Conservation (phyloP, 768 basidiomycete species). For the Boletus pseudopeckii region DNA sequence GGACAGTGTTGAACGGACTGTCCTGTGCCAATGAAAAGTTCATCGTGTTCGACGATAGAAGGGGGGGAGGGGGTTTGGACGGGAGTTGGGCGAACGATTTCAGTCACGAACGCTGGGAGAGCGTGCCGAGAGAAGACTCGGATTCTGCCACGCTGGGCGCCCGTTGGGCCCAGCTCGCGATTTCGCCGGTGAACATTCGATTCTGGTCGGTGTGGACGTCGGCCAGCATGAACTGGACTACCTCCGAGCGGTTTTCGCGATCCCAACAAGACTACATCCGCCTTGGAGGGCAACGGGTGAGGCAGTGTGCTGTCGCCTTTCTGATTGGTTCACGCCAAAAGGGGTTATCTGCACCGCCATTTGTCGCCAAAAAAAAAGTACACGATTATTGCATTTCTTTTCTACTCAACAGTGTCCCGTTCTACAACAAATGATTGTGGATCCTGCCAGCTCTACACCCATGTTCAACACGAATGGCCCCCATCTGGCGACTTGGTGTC, state of each 20-base stretch:
- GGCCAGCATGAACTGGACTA: background rate
- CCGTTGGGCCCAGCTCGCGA: slow-evolving; percentile 6
- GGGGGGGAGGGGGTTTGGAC: slow-evolving; percentile 15
- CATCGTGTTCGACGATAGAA: slow-evolving; percentile 14
- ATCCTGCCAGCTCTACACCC: background rate
- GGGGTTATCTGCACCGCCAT: background rate
- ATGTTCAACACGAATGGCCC: slow-evolving; percentile 15
- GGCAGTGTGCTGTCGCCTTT: slow-evolving; percentile 26
- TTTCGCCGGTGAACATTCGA: slow-evolving; percentile 1
- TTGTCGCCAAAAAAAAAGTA: slow-evolving; percentile 1
- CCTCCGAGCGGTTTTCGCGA: background rate
- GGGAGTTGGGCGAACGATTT: slow-evolving; percentile 7
- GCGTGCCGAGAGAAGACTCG: slow-evolving; percentile 29
- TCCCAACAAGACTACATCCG: slow-evolving; percentile 16
- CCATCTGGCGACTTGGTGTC: background rate
- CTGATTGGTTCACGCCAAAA: slow-evolving; percentile 23
- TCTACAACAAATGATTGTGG: background rate
- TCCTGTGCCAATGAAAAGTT: slow-evolving; percentile 32
- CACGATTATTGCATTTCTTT: slow-evolving; percentile 5
- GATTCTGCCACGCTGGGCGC: slow-evolving; percentile 36
- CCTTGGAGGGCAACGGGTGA: slow-evolving; percentile 15
- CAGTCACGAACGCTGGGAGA: slow-evolving; percentile 16
- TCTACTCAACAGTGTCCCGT: background rate
- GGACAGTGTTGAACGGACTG: slow-evolving; percentile 32
- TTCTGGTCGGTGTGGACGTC: slow-evolving; percentile 1